Percentiles rank a stretch among this genome's conserved stretches.
These are phyloP conservation scores for Diplocarpon rosae DNA, from an alignment of 2,329 filamentous ascomycete species.

Conservation along the genomic window DNA sequence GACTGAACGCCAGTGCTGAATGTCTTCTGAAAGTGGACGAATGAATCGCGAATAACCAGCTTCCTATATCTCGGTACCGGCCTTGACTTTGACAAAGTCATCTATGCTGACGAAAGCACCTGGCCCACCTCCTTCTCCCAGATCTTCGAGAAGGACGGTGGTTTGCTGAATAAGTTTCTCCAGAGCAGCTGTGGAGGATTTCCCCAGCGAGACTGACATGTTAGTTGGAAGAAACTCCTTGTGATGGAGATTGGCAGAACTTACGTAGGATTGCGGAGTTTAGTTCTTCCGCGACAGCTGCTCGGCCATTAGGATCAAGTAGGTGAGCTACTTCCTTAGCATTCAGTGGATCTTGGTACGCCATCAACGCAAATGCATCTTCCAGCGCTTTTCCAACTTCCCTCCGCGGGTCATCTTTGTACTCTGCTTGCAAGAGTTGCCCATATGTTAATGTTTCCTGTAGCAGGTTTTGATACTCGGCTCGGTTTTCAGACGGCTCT, in stretches of 20 bases:
- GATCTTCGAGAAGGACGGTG: constrained; percentile 70
- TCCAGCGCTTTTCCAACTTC: constrained; percentile 64
- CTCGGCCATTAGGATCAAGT: constrained; percentile 63
- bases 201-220: constrained; percentile 68
- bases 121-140: constrained; percentile 67
- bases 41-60: constrained; percentile 1
- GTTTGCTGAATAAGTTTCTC: constrained; percentile 83
- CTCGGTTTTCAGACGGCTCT: constrained; percentile 15
- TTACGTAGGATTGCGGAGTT: constrained; percentile 77
- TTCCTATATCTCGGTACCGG: not conserved
- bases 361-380: constrained; percentile 81
- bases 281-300: constrained; percentile 78
- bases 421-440: constrained; percentile 66
- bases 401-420: constrained; percentile 55
- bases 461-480: constrained; percentile 38
- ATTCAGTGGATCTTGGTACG: constrained; percentile 70
- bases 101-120: constrained; percentile 72
- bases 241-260: constrained; percentile 2
- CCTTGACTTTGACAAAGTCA: constrained; percentile 32
- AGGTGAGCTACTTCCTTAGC: constrained; percentile 66
- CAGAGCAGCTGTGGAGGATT: constrained; percentile 75
- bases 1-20: not conserved
- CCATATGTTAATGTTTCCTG: constrained; percentile 69
- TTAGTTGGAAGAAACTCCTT: constrained; percentile 17
- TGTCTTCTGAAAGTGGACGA: not conserved